Conservation (phyloP, 768 basidiomycete species). For the Kockovaella imperatae region DNA sequence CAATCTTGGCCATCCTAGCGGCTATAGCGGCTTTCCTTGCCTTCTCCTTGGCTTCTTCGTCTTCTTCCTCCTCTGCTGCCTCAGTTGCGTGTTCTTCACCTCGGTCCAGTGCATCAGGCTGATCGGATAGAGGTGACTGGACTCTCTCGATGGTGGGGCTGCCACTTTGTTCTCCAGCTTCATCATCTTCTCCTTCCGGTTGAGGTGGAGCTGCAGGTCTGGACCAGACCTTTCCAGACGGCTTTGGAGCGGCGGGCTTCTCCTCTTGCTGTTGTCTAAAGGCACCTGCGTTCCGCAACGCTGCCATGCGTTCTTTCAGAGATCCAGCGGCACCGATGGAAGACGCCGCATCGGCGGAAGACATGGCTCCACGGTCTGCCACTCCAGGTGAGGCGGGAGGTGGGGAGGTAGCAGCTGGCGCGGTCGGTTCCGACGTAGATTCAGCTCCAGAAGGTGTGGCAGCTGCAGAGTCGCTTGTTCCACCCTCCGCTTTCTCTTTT, state of each 20-base stretch:
- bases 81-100: conserved; percentile 50
- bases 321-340: conserved; percentile 69
- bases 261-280: conserved; percentile 55
- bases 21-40: conserved; percentile 68
- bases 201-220: conserved; percentile 50
- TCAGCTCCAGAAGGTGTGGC: conserved; percentile 7
- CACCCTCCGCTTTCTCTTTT: conserved; percentile 25
- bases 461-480: background rate
- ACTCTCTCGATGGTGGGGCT: conserved; percentile 9
- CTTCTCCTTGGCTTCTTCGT: conserved; percentile 42
- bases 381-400: conserved; percentile 9
- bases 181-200: conserved; percentile 26
- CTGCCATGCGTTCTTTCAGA: conserved; percentile 90
- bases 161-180: conserved; percentile 3
- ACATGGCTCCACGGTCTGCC: conserved; percentile 22
- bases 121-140: conserved; percentile 8
- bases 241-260: conserved; percentile 52
- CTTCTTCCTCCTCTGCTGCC: conserved; percentile 13
- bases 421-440: background rate
- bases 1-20: conserved; percentile 85
- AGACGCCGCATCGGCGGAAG: conserved; percentile 75
- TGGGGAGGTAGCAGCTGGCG: conserved; percentile 6
- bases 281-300: conserved; percentile 72
- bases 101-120: conserved; percentile 39
- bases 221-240: conserved; percentile 73